Evolutionary conservation across 208 protist genomes (phyloP).

Genomic region (Trypanosoma scelopori): DNA sequence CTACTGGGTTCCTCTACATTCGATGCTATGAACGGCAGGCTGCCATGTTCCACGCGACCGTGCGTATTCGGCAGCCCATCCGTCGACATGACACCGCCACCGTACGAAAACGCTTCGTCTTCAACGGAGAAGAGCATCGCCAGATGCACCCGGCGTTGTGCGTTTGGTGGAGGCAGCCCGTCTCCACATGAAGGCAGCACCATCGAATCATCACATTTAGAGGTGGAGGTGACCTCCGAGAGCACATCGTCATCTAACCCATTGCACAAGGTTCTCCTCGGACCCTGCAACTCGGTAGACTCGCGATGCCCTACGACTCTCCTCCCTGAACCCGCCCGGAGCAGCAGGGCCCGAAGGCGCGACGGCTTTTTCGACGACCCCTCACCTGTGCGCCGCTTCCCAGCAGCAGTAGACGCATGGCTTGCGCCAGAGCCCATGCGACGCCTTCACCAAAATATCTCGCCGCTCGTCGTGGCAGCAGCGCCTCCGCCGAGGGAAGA

Average conservation of each 20-base stretch:
- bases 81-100: slow-evolving; percentile 82
- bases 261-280: too few species aligned
- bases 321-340: too few species aligned
- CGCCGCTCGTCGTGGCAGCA: background rate
- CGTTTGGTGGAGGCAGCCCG: slow-evolving; percentile 43
- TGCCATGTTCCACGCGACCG: slow-evolving; percentile 65
- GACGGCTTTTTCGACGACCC: too few species aligned
- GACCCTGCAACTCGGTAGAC: too few species aligned
- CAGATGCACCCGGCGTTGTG: slow-evolving; percentile 52
- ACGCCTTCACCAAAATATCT: background rate
- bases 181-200: background rate
- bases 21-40: slow-evolving; percentile 28
- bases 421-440: background rate
- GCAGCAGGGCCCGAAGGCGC: too few species aligned
- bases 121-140: slow-evolving; percentile 53
- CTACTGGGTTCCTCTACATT: background rate
- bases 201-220: background rate
- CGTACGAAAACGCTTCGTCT: slow-evolving; percentile 82
- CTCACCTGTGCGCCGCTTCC: background rate
- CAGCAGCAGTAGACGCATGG: background rate
- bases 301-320: too few species aligned
- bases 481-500: background rate
- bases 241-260: too few species aligned
- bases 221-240: background rate
- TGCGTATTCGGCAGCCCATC: slow-evolving; percentile 69